Evolutionary conservation across 176 grass and related monocot genomes (phyloP).

Genomic region (Bolboschoenus planiculmis): DNA sequence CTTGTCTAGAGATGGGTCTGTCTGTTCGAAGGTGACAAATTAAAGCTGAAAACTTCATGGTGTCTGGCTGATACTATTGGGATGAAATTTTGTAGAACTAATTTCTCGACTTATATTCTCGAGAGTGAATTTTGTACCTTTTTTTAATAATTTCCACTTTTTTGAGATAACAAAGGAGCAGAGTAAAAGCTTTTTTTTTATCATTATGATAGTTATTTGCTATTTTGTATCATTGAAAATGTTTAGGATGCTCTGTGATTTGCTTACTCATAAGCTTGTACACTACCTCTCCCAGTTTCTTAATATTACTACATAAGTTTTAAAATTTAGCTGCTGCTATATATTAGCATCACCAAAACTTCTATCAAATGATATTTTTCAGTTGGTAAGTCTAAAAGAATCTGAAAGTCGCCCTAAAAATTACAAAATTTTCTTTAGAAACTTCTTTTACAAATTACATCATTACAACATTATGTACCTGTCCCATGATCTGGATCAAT

Average conservation of each 20-base stretch:
- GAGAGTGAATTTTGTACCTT: not conserved
- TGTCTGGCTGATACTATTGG: slow-evolving; percentile 31
- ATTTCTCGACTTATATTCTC: not conserved
- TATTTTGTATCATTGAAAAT: not conserved
- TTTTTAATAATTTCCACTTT: not conserved
- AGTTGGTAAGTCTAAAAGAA: not conserved
- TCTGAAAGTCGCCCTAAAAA: not conserved
- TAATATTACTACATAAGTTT: not conserved
- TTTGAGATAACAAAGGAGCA: not conserved
- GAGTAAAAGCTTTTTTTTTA: not conserved
- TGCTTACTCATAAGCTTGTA: not conserved
- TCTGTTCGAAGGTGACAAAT: slow-evolving; percentile 78
- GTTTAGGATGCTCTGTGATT: not conserved
- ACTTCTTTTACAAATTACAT: not conserved
- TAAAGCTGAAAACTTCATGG: slow-evolving; percentile 37
- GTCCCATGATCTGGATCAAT: not conserved
- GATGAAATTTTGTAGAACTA: slow-evolving; percentile 43
- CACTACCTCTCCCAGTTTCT: not conserved
- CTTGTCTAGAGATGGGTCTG: slow-evolving; percentile 88
- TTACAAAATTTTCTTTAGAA: not conserved
- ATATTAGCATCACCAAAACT: not conserved
- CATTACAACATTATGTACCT: not conserved
- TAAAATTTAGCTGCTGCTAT: not conserved
- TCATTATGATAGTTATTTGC: not conserved
- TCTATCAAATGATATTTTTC: not conserved